These are phyloP conservation scores for Sutorius eximius DNA, from an alignment of 1,284 basidiomycete species.

Conservation along the genomic window DNA sequence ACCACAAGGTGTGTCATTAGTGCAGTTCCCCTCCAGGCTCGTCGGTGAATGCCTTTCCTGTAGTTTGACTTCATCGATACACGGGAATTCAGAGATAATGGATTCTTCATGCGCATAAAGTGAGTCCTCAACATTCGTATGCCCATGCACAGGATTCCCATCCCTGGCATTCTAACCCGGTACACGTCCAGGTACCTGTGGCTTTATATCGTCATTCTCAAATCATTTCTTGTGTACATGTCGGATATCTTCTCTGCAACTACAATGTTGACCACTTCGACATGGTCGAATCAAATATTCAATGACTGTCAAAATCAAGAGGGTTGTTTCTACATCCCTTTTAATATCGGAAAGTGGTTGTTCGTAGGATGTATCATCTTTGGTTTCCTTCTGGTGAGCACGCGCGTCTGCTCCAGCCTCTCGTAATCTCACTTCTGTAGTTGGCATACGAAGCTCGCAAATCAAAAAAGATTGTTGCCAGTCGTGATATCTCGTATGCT, in stretches of 20 bases:
- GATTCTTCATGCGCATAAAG: slow-evolving; percentile 85
- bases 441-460: slow-evolving; percentile 92
- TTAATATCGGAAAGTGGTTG: slow-evolving; percentile 90
- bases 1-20: slow-evolving; percentile 80
- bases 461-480: slow-evolving; percentile 89
- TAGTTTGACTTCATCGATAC: slow-evolving; percentile 98
- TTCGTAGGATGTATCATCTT: slow-evolving; percentile 98
- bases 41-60: slow-evolving; percentile 4
- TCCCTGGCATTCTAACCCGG: slow-evolving; percentile 6
- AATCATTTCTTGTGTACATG: slow-evolving; percentile 93
- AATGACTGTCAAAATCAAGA: slow-evolving; percentile 60
- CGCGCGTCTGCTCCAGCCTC: neutral
- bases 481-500: slow-evolving; percentile 94
- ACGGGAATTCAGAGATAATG: slow-evolving; percentile 87
- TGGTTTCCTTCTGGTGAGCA: slow-evolving; percentile 85
- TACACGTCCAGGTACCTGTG: slow-evolving; percentile 71
- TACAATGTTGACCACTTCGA: slow-evolving; percentile 90
- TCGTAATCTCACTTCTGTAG: slow-evolving; percentile 36
- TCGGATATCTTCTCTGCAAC: slow-evolving; percentile 98
- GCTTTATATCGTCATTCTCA: slow-evolving; percentile 90
- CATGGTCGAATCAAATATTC: slow-evolving; percentile 91
- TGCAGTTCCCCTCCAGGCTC: neutral
- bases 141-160: neutral
- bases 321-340: slow-evolving; percentile 86
- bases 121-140: slow-evolving; percentile 39